Evolutionary conservation across 1,284 basidiomycete genomes (phyloP).

Genomic region (Fistulina hepatica): DNA sequence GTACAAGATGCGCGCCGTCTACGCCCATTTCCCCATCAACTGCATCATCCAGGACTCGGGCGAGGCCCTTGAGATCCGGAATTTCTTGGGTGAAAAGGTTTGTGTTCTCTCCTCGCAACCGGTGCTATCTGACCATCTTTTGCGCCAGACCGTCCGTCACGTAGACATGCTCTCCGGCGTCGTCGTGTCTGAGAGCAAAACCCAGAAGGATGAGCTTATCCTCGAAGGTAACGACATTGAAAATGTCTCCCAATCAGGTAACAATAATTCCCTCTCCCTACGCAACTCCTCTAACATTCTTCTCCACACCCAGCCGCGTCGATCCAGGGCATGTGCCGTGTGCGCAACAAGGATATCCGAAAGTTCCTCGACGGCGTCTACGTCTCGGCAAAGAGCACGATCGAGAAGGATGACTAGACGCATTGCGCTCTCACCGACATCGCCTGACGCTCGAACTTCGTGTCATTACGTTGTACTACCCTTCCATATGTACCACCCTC

Average conservation of each 20-base stretch:
- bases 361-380: constrained; percentile 93
- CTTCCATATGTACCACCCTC: too few relatives aligned
- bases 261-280: constrained; percentile 13
- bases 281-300: constrained; percentile 2
- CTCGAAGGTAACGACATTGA: constrained; percentile 92
- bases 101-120: neutral
- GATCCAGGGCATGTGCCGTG: constrained; percentile 89
- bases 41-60: constrained; percentile 88
- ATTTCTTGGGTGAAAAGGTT: constrained; percentile 96
- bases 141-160: constrained; percentile 72
- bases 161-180: constrained; percentile 91
- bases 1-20: constrained; percentile 99
- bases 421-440: too few relatives aligned
- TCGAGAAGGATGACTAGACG: constrained; percentile 32
- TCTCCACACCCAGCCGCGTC: constrained; percentile 58
- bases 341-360: constrained; percentile 98
- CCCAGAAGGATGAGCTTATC: constrained; percentile 94
- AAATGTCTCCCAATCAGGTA: constrained; percentile 90
- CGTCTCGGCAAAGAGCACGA: constrained; percentile 75
- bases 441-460: too few relatives aligned
- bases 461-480: too few relatives aligned
- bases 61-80: constrained; percentile 85
- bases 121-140: constrained; percentile 1
- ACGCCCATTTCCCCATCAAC: constrained; percentile 99
- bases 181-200: constrained; percentile 80